These are phyloP conservation scores for Zychaea mexicana DNA, from an alignment of 371 early-diverging fungal genomes.

Conservation along the genomic window DNA sequence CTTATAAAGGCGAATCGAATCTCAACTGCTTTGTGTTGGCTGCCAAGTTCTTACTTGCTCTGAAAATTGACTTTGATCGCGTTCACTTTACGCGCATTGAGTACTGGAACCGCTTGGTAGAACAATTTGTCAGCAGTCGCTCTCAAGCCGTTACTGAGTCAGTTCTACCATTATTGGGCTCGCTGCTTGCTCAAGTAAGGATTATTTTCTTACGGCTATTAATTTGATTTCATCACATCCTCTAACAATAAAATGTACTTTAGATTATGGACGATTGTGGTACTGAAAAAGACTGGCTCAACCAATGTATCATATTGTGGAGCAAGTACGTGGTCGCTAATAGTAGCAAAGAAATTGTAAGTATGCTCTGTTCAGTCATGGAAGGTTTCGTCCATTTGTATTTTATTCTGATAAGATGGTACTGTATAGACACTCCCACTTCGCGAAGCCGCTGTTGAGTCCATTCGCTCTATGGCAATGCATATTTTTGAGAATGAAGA, in stretches of 20 bases:
- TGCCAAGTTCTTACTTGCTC: slow-evolving; percentile 38
- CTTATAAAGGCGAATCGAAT: slow-evolving; percentile 52
- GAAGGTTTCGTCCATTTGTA: neutral
- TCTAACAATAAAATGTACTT: neutral
- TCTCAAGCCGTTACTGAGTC: slow-evolving; percentile 44
- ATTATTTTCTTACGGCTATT: no score
- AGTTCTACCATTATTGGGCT: slow-evolving; percentile 44
- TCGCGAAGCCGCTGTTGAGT: slow-evolving; percentile 60
- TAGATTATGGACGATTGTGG: neutral
- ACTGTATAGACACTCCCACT: slow-evolving; percentile 49
- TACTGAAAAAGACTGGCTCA: slow-evolving; percentile 18
- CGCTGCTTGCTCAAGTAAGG: slow-evolving; percentile 45
- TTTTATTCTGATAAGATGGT: neutral
- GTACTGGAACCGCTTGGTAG: slow-evolving; percentile 41
- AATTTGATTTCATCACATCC: neutral
- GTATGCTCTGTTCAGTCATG: neutral
- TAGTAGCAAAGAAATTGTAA: slow-evolving; percentile 54
- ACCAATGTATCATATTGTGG: slow-evolving; percentile 50
- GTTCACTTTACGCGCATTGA: slow-evolving; percentile 34
- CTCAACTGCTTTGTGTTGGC: slow-evolving; percentile 57
- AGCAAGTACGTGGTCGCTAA: slow-evolving; percentile 45
- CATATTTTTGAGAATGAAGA: slow-evolving; percentile 24
- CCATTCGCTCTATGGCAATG: slow-evolving; percentile 42
- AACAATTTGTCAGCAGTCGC: slow-evolving; percentile 29
- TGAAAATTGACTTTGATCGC: slow-evolving; percentile 17